Base-by-base conservation (phyloP, 163 green algal genomes). In the Coccomyxa subellipsoidea region DNA sequence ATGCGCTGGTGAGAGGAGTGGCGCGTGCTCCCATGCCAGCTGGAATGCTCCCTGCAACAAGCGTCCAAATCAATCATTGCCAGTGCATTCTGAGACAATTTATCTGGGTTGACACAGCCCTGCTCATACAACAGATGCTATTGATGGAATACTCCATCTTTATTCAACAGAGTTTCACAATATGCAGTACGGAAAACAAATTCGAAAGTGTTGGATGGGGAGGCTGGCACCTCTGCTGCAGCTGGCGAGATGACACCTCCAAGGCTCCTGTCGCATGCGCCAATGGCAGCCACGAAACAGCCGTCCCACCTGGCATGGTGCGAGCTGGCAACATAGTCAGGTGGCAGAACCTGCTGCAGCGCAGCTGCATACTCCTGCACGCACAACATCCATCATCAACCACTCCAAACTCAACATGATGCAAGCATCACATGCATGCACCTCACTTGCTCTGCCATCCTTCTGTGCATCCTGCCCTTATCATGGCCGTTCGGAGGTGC, bases 361-460 rank as follows among this genome's bases (percentile, higher is more conserved):
- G 69, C 80, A 34, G 80, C 80, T 15, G 38, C 70, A n/a, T 71
- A 70, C 80, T 83, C 69, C 80, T 83, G 70, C 70, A 27, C 31
- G 32, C 66, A 35, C 7, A 34, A 37, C n/a, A n/a, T n/a, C n/a
- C n/a, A n/a, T n/a, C n/a, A n/a, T n/a, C n/a, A n/a, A n/a, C n/a
- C n/a, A n/a, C n/a, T n/a, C n/a, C n/a, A n/a, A n/a, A n/a, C n/a
- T n/a, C n/a, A n/a, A n/a, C n/a, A n/a, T n/a, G n/a, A n/a, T n/a
- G n/a, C n/a, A n/a, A n/a, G n/a, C n/a, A n/a, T n/a, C n/a, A n/a
- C n/a, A n/a, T n/a, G n/a, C n/a, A n/a, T n/a, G n/a, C n/a, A n/a
- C n/a, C n/a, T n/a, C n/a, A n/a, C n/a, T n/a, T n/a, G n/a, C n/a
- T n/a, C n/a, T n/a, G n/a, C n/a, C n/a, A n/a, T n/a, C n/a, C n/a